These are phyloP conservation scores for Erysimum cheiranthoides DNA, from an alignment of 345 rosid genomes.

Conservation along the genomic window DNA sequence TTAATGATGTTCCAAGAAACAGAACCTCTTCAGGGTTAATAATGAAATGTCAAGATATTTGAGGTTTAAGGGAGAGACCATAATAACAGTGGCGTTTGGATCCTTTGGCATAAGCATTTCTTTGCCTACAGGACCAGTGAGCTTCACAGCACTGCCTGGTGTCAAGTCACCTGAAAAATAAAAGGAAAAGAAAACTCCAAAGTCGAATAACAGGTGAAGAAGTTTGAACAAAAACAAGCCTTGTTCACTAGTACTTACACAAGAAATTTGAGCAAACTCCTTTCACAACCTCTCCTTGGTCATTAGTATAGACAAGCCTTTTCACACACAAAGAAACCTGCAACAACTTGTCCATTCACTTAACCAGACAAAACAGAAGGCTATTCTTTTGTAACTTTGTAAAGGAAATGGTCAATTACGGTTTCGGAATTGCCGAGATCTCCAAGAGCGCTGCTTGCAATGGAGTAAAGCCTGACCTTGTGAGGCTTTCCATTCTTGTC, in stretches of 20 bases:
- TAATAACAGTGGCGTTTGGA: slow-evolving; percentile 85
- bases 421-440: slow-evolving; percentile 93
- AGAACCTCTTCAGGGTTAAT: neutral
- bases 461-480: slow-evolving; percentile 90
- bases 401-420: slow-evolving; percentile 46
- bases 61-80: slow-evolving; percentile 50
- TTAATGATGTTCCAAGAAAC: slow-evolving; percentile 14
- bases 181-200: neutral
- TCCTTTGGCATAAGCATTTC: slow-evolving; percentile 99
- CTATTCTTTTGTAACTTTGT: neutral
- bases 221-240: neutral
- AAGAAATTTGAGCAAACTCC: slow-evolving; percentile 99
- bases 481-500: slow-evolving; percentile 95
- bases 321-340: slow-evolving; percentile 96
- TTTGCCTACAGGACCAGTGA: slow-evolving; percentile 95
- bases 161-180: slow-evolving; percentile 71
- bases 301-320: slow-evolving; percentile 89
- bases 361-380: slow-evolving; percentile 9
- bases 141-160: slow-evolving; percentile 73
- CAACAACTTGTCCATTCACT: slow-evolving; percentile 28
- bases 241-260: slow-evolving; percentile 56
- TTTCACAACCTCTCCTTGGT: slow-evolving; percentile 85
- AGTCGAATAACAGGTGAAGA: slow-evolving; percentile 8
- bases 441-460: slow-evolving; percentile 94
- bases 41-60: slow-evolving; percentile 11